Evolutionary conservation across 306 rosid species (phyloP).

Genomic region (Spatholobus suberectus): DNA sequence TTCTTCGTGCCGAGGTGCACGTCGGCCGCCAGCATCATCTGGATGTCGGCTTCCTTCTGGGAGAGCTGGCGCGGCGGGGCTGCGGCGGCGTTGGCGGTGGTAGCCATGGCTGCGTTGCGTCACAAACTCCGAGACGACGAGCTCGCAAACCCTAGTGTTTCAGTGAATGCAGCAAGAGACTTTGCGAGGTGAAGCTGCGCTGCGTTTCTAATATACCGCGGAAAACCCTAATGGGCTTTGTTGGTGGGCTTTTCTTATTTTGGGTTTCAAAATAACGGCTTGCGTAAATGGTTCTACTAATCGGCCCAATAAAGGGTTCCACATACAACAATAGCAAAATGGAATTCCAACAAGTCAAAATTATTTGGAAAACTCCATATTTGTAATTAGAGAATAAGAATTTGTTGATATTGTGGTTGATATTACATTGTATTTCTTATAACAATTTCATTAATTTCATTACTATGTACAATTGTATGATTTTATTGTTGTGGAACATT

Average conservation of each 20-base stretch:
- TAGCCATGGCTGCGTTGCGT: conserved; percentile 53
- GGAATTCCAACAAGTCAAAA: no score
- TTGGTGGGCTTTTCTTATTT: neutral
- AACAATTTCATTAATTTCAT: no score
- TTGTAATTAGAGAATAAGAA: no score
- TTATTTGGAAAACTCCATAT: no score
- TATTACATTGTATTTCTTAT: no score
- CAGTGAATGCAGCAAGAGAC: neutral
- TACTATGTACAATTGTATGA: no score
- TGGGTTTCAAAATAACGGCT: neutral
- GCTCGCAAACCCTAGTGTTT: neutral
- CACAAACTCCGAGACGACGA: neutral
- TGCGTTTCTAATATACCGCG: neutral
- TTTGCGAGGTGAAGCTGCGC: neutral
- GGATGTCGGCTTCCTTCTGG: conserved; percentile 82
- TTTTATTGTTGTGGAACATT: no score
- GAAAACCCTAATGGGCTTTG: conserved; percentile 14
- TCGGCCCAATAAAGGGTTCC: neutral
- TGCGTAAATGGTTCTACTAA: no score
- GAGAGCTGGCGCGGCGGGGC: conserved; percentile 72
- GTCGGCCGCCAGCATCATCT: conserved; percentile 88
- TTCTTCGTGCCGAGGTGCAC: conserved; percentile 92
- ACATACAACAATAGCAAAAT: no score
- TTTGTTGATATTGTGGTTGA: no score
- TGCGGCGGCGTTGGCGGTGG: conserved; percentile 35